A percentile compares a stretch with the other conserved stretches of the same genome.
Conservation (phyloP, 2,329 filamentous ascomycete species). For the Fusarium concolor region DNA sequence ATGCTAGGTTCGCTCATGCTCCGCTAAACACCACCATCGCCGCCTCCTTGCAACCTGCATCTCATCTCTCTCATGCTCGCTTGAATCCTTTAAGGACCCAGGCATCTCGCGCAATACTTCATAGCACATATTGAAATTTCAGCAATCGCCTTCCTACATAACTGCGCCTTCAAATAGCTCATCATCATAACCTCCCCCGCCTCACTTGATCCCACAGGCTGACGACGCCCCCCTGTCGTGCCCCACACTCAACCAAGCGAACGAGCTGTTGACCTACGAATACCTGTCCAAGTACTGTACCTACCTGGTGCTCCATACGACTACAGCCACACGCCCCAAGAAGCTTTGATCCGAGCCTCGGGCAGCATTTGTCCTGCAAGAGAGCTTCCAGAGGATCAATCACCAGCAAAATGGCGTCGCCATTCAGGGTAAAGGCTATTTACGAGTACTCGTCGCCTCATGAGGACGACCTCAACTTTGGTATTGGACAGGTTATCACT, state of each 20-base stretch:
- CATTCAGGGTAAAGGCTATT: conserved; percentile 95
- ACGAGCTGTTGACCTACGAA: conserved; percentile 42
- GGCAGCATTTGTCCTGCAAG: conserved; percentile 46
- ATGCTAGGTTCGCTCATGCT: conserved; percentile 38
- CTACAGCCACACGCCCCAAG: conserved; percentile 43
- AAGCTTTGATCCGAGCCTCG: conserved; percentile 45
- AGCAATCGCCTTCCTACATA: conserved; percentile 42
- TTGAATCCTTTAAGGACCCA: conserved; percentile 27
- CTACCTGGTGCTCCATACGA: conserved; percentile 28
- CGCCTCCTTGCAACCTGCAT: conserved; percentile 44
- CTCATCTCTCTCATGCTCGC: conserved; percentile 39
- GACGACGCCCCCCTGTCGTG: conserved; percentile 48
- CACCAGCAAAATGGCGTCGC: conserved; percentile 71
- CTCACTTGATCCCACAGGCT: conserved; percentile 45
- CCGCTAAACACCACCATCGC: conserved; percentile 48
- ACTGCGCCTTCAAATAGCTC: conserved; percentile 21
- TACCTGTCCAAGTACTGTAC: conserved; percentile 28
- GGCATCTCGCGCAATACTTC: conserved; percentile 25
- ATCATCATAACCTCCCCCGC: conserved; percentile 35
- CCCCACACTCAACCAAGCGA: conserved; percentile 47
- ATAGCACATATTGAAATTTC: conserved; percentile 13
- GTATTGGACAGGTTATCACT: conserved; percentile 87
- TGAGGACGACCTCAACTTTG: conserved; percentile 93
- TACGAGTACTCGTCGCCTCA: conserved; percentile 95
- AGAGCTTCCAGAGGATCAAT: conserved; percentile 44